These are phyloP conservation scores for Aspergillus biplanus DNA, from an alignment of 495 filamentous ascomycete species.

Conservation along the genomic window DNA sequence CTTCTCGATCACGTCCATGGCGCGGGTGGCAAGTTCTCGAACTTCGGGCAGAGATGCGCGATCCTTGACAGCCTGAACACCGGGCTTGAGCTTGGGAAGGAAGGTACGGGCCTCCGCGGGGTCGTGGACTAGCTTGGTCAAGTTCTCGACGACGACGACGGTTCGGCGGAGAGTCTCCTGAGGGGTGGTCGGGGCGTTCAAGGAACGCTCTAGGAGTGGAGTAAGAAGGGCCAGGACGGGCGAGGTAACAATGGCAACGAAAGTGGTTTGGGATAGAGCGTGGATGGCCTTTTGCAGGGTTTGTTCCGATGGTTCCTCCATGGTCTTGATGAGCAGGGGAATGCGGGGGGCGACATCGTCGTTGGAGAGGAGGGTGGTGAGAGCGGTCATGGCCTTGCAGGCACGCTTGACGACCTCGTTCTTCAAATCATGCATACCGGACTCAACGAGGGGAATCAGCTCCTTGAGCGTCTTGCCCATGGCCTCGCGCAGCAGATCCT, in stretches of 20 bases:
- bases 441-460: slow-evolving; percentile 90
- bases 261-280: slow-evolving; percentile 96
- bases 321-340: slow-evolving; percentile 89
- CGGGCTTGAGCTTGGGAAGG: slow-evolving; percentile 92
- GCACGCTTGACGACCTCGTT: slow-evolving; percentile 87
- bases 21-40: slow-evolving; percentile 82
- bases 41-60: slow-evolving; percentile 94
- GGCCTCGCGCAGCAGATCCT: slow-evolving; percentile 84
- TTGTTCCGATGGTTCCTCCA: slow-evolving; percentile 91
- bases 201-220: slow-evolving; percentile 87
- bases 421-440: slow-evolving; percentile 96
- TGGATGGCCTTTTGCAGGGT: slow-evolving; percentile 93
- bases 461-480: slow-evolving; percentile 92
- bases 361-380: slow-evolving; percentile 91
- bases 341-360: slow-evolving; percentile 95
- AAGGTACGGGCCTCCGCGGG: slow-evolving; percentile 95
- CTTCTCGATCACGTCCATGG: slow-evolving; percentile 86
- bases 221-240: slow-evolving; percentile 97
- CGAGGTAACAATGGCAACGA: slow-evolving; percentile 96
- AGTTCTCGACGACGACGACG: slow-evolving; percentile 96
- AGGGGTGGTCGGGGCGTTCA: slow-evolving; percentile 85
- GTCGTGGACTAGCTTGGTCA: slow-evolving; percentile 98
- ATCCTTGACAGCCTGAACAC: slow-evolving; percentile 85
- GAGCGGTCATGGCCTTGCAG: slow-evolving; percentile 83
- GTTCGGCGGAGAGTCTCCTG: slow-evolving; percentile 97